Evolutionary conservation across 306 rosid species (phyloP), one percentile per base, ranked within the genome.

Genomic region (Rubus parviflorus): DNA sequence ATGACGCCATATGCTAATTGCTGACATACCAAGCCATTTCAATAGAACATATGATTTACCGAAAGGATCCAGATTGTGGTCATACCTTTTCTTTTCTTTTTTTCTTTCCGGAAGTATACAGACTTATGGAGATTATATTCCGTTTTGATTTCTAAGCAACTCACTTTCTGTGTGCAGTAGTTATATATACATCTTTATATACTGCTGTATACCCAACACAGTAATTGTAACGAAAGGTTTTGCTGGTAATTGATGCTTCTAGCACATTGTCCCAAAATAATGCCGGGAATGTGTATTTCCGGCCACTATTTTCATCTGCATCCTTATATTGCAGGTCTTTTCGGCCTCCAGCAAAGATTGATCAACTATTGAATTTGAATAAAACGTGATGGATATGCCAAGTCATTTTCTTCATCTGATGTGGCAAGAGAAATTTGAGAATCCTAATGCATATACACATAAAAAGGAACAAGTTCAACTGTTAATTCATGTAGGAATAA

Each of bases 381-480:
- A 58, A 83, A 77, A 57, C 93, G 91, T 47, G 86, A 74, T 47
- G 84, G 77, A 66, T 78, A 83, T 56, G 56, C 66, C 76, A 81
- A 77, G 48, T 84, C 80, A 52, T 60, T 85, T 68, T 86, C 90
- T 48, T 78, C 88, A 1, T 68, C 83, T 17, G 79, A 80, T 56
- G 82, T 56, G 7, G 58, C 2, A 4, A 67, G 77, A 30, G 84
- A 70, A 42, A 45, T 6, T 14, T 41, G 65, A 72, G 73, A 65
- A 80, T 82, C 84, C 87, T 70, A 53, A 61, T 67, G 70, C 74
- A 25, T 23, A 77, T 19, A 45, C 7, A 76, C n/a, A 42, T 1
- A 42, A 52, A 60, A 78, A 11, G 14, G 19, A 70, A 65, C 62
- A 43, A 54, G 49, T 66, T 56, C 35, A 43, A 12, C 19, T 53